Conservation (phyloP, 495 filamentous ascomycete species). For the Neurospora sp. region DNA sequence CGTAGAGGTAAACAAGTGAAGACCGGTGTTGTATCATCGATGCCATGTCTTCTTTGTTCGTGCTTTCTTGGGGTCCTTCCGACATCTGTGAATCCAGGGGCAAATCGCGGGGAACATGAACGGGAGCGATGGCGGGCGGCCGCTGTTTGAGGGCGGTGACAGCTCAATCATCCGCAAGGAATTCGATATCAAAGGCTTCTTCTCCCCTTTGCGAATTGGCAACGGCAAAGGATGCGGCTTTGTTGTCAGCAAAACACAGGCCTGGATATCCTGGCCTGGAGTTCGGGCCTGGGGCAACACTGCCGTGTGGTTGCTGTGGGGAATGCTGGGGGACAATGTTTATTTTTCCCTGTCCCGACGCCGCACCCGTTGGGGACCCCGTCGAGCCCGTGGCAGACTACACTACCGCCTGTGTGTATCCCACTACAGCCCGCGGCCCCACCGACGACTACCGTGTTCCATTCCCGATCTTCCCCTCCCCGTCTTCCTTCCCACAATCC, state of each 20-base stretch:
- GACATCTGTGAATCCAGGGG: background rate
- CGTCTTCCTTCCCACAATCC: background rate
- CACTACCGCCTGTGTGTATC: background rate
- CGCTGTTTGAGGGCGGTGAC: background rate
- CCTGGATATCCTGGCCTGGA: background rate
- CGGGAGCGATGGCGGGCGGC: background rate
- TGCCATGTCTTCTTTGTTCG: background rate
- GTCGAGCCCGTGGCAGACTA: background rate
- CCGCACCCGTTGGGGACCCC: background rate
- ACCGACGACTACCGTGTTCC: constrained; percentile 31
- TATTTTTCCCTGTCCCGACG: background rate
- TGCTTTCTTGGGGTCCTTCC: background rate
- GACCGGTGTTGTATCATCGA: background rate
- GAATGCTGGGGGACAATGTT: background rate
- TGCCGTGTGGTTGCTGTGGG: background rate
- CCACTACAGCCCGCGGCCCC: constrained; percentile 25
- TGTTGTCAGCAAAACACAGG: background rate
- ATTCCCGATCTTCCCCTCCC: constrained; percentile 21
- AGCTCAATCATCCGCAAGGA: background rate
- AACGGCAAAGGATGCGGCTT: background rate
- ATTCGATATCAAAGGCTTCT: background rate
- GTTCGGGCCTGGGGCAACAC: background rate
- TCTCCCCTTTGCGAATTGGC: background rate
- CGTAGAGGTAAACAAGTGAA: background rate
- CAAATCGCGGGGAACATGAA: background rate